These are phyloP conservation scores for Colletotrichum horii DNA, from an alignment of 2,329 filamentous ascomycete species.

Conservation along the genomic window DNA sequence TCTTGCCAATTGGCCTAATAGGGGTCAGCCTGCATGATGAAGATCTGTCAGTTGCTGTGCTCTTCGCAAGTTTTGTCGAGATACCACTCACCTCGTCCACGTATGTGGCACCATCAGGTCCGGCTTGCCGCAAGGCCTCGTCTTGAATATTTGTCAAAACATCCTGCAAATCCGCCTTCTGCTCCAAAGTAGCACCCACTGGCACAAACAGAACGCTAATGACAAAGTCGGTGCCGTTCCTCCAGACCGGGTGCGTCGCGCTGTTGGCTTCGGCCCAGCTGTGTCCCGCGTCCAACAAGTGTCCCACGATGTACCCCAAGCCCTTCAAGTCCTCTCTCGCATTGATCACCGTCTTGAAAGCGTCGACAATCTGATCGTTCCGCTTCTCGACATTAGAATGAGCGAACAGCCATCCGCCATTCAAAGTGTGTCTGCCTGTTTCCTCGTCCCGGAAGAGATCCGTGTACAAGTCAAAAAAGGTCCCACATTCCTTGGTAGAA, in stretches of 20 bases:
- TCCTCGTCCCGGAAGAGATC: constrained; percentile 41
- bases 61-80: fast-evolving
- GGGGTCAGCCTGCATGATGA: fast-evolving
- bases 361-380: constrained; percentile 19
- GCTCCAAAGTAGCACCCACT: not conserved
- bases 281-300: constrained; percentile 37
- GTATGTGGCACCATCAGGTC: not conserved
- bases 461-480: constrained; percentile 37
- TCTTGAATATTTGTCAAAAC: not conserved
- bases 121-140: not conserved
- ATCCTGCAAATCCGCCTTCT: not conserved
- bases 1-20: not conserved
- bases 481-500: not conserved
- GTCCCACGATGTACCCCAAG: constrained; percentile 17
- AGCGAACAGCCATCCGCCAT: constrained; percentile 42
- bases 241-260: constrained; percentile 43
- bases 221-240: constrained; percentile 24
- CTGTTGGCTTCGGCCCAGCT: constrained; percentile 39
- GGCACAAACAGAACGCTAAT: not conserved
- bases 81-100: not conserved
- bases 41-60: not conserved
- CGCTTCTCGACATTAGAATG: constrained; percentile 39
- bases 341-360: not conserved
- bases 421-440: constrained; percentile 36
- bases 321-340: not conserved